Evolutionary conservation across 371 early-diverging fungal genomes (phyloP).

Genomic region (Umbelopsis sp.): DNA sequence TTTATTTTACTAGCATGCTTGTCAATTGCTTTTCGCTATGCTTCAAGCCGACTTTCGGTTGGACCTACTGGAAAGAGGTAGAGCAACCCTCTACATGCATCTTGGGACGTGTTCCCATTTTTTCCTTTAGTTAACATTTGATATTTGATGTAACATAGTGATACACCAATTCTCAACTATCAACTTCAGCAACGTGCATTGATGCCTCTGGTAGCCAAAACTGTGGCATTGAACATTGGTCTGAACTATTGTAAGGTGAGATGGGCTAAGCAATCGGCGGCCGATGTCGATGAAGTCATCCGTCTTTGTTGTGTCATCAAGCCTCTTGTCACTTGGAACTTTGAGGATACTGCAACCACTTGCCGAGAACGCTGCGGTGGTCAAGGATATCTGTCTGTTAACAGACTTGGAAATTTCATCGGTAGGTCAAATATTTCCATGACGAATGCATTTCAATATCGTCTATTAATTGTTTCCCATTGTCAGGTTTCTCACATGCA

Average conservation of each 20-base stretch:
- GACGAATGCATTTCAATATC: background rate
- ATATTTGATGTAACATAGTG: conserved; percentile 27
- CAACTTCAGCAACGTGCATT: conserved; percentile 77
- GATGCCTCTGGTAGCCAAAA: conserved; percentile 65
- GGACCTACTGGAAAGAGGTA: conserved; percentile 72
- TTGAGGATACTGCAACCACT: conserved; percentile 63
- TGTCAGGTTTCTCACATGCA: conserved; percentile 41
- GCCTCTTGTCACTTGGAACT: conserved; percentile 73
- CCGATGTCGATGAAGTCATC: conserved; percentile 59
- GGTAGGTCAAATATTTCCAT: conserved; percentile 20
- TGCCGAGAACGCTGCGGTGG: conserved; percentile 77
- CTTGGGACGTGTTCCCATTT: background rate
- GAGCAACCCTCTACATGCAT: background rate
- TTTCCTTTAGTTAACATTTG: background rate
- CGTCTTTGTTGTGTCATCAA: conserved; percentile 78
- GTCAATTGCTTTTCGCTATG: conserved; percentile 68
- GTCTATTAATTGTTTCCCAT: background rate
- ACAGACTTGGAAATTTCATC: conserved; percentile 56
- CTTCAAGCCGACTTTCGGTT: conserved; percentile 65
- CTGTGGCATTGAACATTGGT: conserved; percentile 69
- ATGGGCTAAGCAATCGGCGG: conserved; percentile 55
- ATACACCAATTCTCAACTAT: conserved; percentile 72
- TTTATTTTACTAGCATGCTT: conserved; percentile 30
- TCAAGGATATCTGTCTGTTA: conserved; percentile 69
- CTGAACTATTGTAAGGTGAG: conserved; percentile 68